Evolutionary conservation across 768 basidiomycete genomes (phyloP).

Genomic region (Ramaria rubella): DNA sequence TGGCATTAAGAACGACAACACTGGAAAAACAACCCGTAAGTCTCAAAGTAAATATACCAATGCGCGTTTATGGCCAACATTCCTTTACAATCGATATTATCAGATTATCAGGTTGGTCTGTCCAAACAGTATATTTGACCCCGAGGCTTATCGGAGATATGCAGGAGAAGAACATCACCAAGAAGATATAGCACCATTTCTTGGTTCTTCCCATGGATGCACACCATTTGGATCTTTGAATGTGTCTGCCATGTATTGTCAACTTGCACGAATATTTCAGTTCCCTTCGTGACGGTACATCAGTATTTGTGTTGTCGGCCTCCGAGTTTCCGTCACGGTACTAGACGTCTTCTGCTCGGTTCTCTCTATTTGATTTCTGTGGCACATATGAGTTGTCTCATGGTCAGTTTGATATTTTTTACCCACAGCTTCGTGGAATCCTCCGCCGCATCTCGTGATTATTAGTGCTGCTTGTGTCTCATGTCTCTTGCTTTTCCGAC

Average conservation of each 20-base stretch:
- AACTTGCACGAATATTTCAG: not conserved
- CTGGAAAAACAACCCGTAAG: conserved; percentile 30
- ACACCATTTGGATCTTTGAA: not conserved
- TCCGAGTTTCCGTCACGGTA: too few species aligned
- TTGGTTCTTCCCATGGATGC: not conserved
- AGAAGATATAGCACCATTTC: conserved; percentile 15
- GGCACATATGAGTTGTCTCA: too few species aligned
- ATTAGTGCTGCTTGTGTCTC: too few species aligned
- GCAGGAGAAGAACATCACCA: conserved; percentile 35
- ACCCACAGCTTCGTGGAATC: too few species aligned
- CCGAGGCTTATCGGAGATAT: not conserved
- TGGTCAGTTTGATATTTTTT: too few species aligned
- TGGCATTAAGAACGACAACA: conserved; percentile 39
- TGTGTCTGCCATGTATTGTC: not conserved
- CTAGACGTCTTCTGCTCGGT: too few species aligned
- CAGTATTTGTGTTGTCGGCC: too few species aligned
- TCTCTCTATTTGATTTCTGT: too few species aligned
- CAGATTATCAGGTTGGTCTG: conserved; percentile 26
- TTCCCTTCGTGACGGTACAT: too few species aligned
- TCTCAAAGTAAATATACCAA: not conserved
- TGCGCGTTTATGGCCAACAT: not conserved
- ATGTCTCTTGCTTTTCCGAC: too few species aligned
- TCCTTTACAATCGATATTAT: not conserved
- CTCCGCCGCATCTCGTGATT: too few species aligned
- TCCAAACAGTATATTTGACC: not conserved